Evolutionary conservation across 768 basidiomycete genomes (phyloP), one percentile per base, ranked within the genome.

Genomic region (Boletus rubropictus): DNA sequence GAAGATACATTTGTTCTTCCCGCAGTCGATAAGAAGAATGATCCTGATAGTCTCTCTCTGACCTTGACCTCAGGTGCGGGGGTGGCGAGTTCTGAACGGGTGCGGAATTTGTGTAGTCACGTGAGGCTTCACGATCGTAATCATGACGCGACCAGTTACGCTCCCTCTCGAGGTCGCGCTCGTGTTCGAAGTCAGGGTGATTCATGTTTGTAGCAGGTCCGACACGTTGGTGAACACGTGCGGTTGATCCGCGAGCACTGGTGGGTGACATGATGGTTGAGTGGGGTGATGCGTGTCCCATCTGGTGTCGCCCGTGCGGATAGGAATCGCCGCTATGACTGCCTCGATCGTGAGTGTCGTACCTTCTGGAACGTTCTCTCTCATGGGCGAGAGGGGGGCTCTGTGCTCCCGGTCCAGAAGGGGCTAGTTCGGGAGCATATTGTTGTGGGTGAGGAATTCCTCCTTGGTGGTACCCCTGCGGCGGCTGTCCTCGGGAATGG

Each of bases 121-220:
- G 57, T 44, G 58, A 50, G 15, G 35, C 14, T 40, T 73, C 72
- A 33, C 59, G 58, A 42, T 75, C 70, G 42, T 69, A 69, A 42
- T 72, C 72, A 48, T 71, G 63, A 43, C 72, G 70, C 39, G 62
- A 44, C 64, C 64, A 66, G 33, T 54, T 53, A 29, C 56, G 64
- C 47, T 76, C 77, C 58, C 76, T 69, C 25, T 80, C 77, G 20
- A 79, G 73, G 17, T 74, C 75, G 48, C 76, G 68, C 49, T 67
- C 65, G 33, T 50, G 56, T 39, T 67, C 65, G 37, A 56, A 52
- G 32, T 68, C 69, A 31, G 65, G 61, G 53, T 65, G 60, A 57
- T 74, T 76, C 39, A 82, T 71, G 54, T 74, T 79, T 21, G 79
- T 71, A 3, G 73, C 81, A 33, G 82, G 81, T 7, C 82, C 83